Evolutionary conservation across 2,329 filamentous ascomycete genomes (phyloP), one percentile per base, ranked within the genome.

Genomic region (Sclerotinia minor): DNA sequence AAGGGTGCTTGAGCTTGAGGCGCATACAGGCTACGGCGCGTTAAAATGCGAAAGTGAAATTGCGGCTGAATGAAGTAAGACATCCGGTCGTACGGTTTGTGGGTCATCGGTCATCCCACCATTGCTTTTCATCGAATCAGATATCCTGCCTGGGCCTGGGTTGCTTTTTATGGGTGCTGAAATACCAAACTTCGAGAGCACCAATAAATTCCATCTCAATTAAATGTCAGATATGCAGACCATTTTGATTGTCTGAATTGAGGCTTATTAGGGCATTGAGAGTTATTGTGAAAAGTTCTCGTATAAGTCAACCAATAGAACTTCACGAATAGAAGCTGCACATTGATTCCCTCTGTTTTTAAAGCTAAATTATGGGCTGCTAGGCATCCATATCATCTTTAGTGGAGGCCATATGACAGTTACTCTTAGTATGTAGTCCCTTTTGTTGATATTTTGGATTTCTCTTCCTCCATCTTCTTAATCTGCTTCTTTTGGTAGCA

Each of bases 81-180:
- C 52, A 54, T 54, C 32, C 50, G 24, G 24, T 17, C 38, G 26
- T 53, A 26, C 21, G 32, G 19, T 15, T 44, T 44, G 38, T 59
- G 55, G 57, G 19, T 59, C 57, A 59, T 60, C 57, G 57, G 19
- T 59, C 57, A 59, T 60, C 57, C 26, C 41, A 60, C 26, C 41
- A 59, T 59, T 32, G 19, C 41, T 47, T 47, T 32, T 26, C 5
- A 32, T 47, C 41, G 57, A 60, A 47, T 32, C 6, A 45, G 57
- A 60, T 32, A 26, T 59, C 17, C 38, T n/a, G n/a, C n/a, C n/a
- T n/a, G n/a, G n/a, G n/a, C n/a, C n/a, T 59, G 17, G 15, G 41
- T 26, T n/a, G 41, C 41, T 35, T 60, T 32, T 19, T 60, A n/a
- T 29, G 21, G 26, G 57, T 26, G 53, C 11, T 1, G 26, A 45